phyloP scores from a whole-genome alignment of 129 eudicot species.

The Flaveria ramosissima region DNA sequence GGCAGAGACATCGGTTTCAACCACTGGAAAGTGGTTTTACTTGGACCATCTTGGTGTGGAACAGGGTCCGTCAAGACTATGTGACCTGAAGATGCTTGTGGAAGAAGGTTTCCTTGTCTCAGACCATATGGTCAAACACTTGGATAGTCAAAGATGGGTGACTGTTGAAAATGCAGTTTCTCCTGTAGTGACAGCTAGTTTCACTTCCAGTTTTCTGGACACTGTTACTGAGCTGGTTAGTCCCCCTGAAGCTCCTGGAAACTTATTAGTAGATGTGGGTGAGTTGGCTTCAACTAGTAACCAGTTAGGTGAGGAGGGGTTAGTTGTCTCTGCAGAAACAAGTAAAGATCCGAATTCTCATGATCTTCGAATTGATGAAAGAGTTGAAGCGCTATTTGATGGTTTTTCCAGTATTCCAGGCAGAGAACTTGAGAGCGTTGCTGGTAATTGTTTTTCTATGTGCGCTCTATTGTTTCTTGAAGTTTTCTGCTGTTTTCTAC shows the following conservation, averaged over 20 bases:
- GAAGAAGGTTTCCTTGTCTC: slow-evolving; percentile 78
- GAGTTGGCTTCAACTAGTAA: slow-evolving; percentile 36
- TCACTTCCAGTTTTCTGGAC: slow-evolving; percentile 59
- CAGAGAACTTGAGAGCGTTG: slow-evolving; percentile 73
- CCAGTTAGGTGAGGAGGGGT: slow-evolving; percentile 38
- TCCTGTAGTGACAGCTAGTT: slow-evolving; percentile 63
- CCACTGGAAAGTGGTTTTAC: slow-evolving; percentile 80
- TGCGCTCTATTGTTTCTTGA: neutral
- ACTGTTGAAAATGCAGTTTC: slow-evolving; percentile 97
- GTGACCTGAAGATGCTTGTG: slow-evolving; percentile 70
- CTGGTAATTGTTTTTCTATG: slow-evolving; percentile 47
- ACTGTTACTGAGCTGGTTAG: slow-evolving; percentile 69
- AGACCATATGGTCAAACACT: slow-evolving; percentile 83
- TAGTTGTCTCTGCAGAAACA: slow-evolving; percentile 35
- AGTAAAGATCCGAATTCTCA: slow-evolving; percentile 32
- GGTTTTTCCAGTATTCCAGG: slow-evolving; percentile 66
- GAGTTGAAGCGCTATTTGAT: slow-evolving; percentile 77
- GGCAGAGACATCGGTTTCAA: slow-evolving; percentile 43
- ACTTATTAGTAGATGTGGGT: slow-evolving; percentile 62
- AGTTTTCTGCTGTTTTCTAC: neutral
- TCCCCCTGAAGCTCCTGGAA: slow-evolving; percentile 92
- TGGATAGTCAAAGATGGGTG: slow-evolving; percentile 86
- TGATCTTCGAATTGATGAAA: slow-evolving; percentile 65
- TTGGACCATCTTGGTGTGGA: slow-evolving; percentile 75
- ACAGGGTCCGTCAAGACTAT: slow-evolving; percentile 77